These are phyloP conservation scores for Heliamphora exappendiculata DNA, from an alignment of 148 eudicot genomes.

Conservation along the genomic window DNA sequence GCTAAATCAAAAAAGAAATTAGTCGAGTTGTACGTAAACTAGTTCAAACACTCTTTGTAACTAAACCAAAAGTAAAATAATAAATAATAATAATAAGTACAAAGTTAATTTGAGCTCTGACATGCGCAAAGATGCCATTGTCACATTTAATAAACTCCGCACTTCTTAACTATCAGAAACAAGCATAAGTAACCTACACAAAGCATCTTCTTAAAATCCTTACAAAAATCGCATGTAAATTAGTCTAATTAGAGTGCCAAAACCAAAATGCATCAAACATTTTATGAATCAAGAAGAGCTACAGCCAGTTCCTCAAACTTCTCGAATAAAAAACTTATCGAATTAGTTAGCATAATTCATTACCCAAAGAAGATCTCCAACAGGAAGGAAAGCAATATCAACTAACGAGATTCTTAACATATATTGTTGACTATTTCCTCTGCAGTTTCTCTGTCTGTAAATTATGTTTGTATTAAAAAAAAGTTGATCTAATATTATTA, in stretches of 20 bases:
- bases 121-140: too few species aligned
- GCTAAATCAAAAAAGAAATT: too few species aligned
- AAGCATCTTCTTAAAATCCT: background rate
- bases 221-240: background rate
- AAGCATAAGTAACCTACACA: background rate
- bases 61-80: too few species aligned
- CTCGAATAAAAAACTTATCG: background rate
- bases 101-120: too few species aligned
- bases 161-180: background rate
- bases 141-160: too few species aligned
- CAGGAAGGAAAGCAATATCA: conserved; percentile 81
- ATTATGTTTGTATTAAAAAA: too few species aligned
- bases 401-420: conserved; percentile 51
- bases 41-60: too few species aligned
- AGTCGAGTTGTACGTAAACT: too few species aligned
- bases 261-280: background rate
- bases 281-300: background rate
- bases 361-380: conserved; percentile 97
- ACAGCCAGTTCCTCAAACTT: background rate
- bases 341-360: background rate
- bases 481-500: too few species aligned
- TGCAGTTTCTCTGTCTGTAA: too few species aligned
- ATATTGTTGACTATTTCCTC: too few species aligned
- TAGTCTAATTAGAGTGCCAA: background rate
- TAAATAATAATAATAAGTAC: too few species aligned